Conservation (phyloP, 176 grass and related monocot species). For the Cenchrus fungigraminus region DNA sequence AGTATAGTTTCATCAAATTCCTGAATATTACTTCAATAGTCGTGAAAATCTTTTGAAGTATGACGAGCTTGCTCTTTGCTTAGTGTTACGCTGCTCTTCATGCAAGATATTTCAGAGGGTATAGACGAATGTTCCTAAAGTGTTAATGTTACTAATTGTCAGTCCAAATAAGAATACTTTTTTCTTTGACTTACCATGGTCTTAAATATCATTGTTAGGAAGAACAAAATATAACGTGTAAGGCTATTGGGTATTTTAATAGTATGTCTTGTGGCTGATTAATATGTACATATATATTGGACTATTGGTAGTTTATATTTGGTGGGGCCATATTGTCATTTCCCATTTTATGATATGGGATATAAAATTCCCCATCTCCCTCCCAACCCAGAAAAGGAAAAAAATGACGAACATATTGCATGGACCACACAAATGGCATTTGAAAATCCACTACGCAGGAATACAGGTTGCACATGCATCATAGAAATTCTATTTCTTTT, state of each 20-base stretch:
- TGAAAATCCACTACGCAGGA: not conserved
- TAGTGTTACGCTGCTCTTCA: conserved; percentile 14
- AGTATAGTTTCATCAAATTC: not conserved
- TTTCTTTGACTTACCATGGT: not conserved
- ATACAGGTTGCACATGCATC: not conserved
- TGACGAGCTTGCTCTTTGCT: not conserved
- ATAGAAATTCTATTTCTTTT: not conserved
- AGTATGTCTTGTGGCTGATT: not conserved
- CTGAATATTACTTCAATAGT: conserved; percentile 6
- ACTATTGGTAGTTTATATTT: not conserved
- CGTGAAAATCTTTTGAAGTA: conserved; percentile 26
- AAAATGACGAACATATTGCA: not conserved
- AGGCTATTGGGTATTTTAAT: not conserved
- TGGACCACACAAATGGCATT: not conserved
- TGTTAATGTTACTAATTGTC: not conserved
- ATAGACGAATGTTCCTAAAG: not conserved
- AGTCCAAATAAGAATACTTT: not conserved
- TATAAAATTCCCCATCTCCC: not conserved
- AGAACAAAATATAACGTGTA: not conserved
- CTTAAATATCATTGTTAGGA: conserved; percentile 11
- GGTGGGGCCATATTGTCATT: not conserved
- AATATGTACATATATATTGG: not conserved
- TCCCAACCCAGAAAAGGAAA: not conserved
- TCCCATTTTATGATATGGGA: not conserved
- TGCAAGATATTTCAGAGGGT: conserved; percentile 1